Evolutionary conservation across 2,329 filamentous ascomycete genomes (phyloP), one percentile per base, ranked within the genome.

Genomic region (Alternaria conjuncta): DNA sequence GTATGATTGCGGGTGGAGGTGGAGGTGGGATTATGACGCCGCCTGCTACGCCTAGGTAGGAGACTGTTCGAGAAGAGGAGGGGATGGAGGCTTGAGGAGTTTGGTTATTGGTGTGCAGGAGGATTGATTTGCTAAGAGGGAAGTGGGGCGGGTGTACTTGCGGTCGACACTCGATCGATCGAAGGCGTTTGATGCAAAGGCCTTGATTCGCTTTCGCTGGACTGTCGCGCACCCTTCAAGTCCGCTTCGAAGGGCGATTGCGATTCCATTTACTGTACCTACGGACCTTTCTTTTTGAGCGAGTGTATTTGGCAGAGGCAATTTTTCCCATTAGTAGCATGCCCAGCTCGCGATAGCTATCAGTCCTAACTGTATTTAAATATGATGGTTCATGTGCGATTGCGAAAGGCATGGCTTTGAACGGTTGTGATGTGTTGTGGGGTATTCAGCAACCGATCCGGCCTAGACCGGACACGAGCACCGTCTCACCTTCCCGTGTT

Each of bases 401-500:
- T 2, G 32, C 32, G 32, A 41, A 41, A n/a, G 15, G 32, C 2
- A n/a, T 41, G 32, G 15, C 32, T 41, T n/a, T 41, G 13, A 36
- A 36, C 30, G 30, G 30, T 36, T 36, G 30, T 36, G 30, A 41
- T 41, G 43, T 12, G 9, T 46, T 23, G 55, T 61, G 54, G 64
- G 50, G 62, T 69, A 65, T 69, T 69, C 60, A 65, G 26, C 7
- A 32, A 66, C 59, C 9, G 10, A 66, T 64, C 28, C 13, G 64
- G 60, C 36, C 12, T 66, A 64, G 60, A 25, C 6, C 30, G 44
- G 44, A 58, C 45, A 36, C 50, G 25, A 54, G 51, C 26, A 36
- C 57, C 21, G 62, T 62, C 59, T 67, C 58, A 65, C 58, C 26
- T 64, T 57, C 43, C 41, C 25, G 51, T 3, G 36, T 4, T 1